Percentiles rank a stretch among this genome's conserved stretches.
Evolutionary conservation across 257 asterid species (phyloP).

Genomic region (Oldenlandia corymbosa): DNA sequence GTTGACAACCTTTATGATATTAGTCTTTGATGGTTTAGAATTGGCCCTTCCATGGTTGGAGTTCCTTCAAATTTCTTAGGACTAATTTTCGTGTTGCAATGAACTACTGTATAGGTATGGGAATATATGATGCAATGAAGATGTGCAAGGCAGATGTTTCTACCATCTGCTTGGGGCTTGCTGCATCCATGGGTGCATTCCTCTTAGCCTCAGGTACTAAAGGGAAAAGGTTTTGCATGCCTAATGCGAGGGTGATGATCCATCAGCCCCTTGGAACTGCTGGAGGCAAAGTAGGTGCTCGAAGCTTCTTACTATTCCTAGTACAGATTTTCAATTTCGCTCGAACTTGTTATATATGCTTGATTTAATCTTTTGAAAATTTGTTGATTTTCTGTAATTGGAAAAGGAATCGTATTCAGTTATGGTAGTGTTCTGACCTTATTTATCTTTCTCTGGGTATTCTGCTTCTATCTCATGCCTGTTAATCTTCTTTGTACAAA

Average conservation of each 20-base stretch:
- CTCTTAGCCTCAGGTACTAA: slow-evolving; percentile 81
- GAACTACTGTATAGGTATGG: slow-evolving; percentile 60
- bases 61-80: not conserved
- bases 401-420: not conserved
- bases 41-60: not conserved
- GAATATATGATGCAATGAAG: slow-evolving; percentile 98
- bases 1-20: not conserved
- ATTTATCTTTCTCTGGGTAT: not conserved
- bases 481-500: not conserved
- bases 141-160: slow-evolving; percentile 95
- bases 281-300: slow-evolving; percentile 59
- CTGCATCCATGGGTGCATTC: slow-evolving; percentile 96
- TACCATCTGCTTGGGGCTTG: slow-evolving; percentile 86
- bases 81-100: not conserved
- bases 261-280: slow-evolving; percentile 88
- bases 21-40: not conserved
- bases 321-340: not conserved
- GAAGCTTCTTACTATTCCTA: slow-evolving; percentile 1
- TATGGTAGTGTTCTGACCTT: not conserved
- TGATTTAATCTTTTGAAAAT: not conserved
- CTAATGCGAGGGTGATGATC: slow-evolving; percentile 94
- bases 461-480: not conserved
- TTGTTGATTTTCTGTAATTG: not conserved
- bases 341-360: not conserved
- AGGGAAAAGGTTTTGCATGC: slow-evolving; percentile 98